Evolutionary conservation across 1,284 basidiomycete species (phyloP), one percentile per base, ranked within the genome.

Genomic region (Pseudozyma hubeiensis): DNA sequence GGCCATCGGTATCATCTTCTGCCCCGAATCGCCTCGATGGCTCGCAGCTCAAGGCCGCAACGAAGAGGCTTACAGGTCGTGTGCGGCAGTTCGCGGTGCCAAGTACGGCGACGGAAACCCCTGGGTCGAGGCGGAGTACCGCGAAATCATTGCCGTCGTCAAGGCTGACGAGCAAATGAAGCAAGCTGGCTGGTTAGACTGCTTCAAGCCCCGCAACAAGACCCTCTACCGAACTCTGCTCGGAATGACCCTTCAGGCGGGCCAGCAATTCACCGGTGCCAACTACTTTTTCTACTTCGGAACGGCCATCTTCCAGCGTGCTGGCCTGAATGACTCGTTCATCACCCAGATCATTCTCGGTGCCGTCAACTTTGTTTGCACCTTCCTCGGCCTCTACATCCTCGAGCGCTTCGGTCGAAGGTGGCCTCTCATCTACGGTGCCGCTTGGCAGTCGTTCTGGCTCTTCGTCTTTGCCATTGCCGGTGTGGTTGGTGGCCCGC

Each of bases 21-120:
- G 92, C 89, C 91, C 91, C 19, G 91, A 92, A 83, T 89, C 88
- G 49, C 91, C 91, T n/a, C 81, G 82, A 37, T 92, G 91, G 91
- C 87, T 91, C 30, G 79, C 69, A 86, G 88, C 53, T 74, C 86
- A 86, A 30, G 88, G 87, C 16, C 86, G 87, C 33, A 78, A 85
- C 45, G 88, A 89, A 33, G 87, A 90, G 60, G 90, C 89, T 3
- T 86, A 86, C 31, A 69, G 74, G 14, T 86, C 89, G 7, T 84
- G 92, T 47, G 89, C 89, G 0, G 85, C 87, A 14, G 85, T 89
- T 1, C 88, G 90, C 47, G 91, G 90, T 70, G 80, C 85, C 63
- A 78, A 81, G 35, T 75, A 77, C n/a, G 74, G 73, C n/a, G 69
- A 75, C 29, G 58, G 64, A 13, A 75, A 84, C 53, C 70, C 75